phyloP scores from a whole-genome alignment of 768 basidiomycete species.

The Gyrodon lividus region DNA sequence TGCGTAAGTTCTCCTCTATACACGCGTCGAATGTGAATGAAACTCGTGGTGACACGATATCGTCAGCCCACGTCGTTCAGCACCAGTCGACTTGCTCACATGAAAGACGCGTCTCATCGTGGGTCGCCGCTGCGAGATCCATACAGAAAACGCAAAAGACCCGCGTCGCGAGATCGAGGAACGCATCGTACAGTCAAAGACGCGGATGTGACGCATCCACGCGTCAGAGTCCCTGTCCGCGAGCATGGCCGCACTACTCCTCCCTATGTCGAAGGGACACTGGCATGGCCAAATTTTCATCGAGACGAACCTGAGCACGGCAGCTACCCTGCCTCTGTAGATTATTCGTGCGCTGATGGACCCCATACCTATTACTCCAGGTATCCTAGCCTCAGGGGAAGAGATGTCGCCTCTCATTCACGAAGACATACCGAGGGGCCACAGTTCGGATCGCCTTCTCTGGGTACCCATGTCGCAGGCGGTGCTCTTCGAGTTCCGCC shows the following conservation, averaged over 20 bases:
- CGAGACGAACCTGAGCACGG: not conserved
- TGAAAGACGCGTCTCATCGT: conserved; percentile 25
- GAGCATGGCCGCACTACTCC: not conserved
- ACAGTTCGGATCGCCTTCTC: conserved; percentile 3
- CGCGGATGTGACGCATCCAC: conserved; percentile 11
- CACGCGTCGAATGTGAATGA: not conserved
- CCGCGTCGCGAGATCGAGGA: conserved; percentile 9
- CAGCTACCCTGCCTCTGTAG: not conserved
- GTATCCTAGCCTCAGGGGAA: conserved; percentile 8
- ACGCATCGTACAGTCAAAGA: conserved; percentile 8
- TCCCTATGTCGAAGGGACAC: not conserved
- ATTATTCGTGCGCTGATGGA: not conserved
- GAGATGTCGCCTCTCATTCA: conserved; percentile 1
- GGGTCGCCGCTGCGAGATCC: conserved; percentile 14
- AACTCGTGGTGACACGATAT: not conserved
- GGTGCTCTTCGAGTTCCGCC: conserved; percentile 15
- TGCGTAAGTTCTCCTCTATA: too few relatives aligned
- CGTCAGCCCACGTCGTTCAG: not conserved
- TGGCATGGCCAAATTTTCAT: not conserved
- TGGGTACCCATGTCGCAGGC: conserved; percentile 7
- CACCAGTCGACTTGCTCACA: conserved; percentile 6
- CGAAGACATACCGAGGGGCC: conserved; percentile 9
- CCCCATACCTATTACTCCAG: not conserved
- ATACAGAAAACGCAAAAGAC: conserved; percentile 18
- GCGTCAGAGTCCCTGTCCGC: not conserved